phyloP scores from a whole-genome alignment of 495 filamentous ascomycete species.

The Penicillium paxilli region DNA sequence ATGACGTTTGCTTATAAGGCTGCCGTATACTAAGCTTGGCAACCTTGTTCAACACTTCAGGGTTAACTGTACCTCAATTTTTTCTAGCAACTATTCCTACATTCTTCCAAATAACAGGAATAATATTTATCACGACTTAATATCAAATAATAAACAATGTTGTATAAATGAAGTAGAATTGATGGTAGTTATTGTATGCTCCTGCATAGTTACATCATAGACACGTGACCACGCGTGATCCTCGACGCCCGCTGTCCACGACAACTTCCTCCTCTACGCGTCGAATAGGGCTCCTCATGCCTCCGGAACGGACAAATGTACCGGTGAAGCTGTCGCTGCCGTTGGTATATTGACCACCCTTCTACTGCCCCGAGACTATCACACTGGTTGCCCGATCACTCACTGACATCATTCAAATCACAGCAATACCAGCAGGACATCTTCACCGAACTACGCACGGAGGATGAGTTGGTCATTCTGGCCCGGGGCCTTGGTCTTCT shows the following conservation, averaged over 20 bases:
- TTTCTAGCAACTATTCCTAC: too few relatives aligned
- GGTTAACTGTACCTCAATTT: too few relatives aligned
- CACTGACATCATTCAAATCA: constrained; percentile 13
- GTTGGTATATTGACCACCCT: constrained; percentile 50
- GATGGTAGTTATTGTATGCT: not conserved
- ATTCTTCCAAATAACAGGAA: too few relatives aligned
- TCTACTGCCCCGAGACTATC: not conserved
- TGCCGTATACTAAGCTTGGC: too few relatives aligned
- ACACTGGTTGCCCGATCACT: not conserved
- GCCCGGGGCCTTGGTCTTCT: constrained; percentile 90
- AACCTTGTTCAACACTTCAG: too few relatives aligned
- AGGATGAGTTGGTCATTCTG: constrained; percentile 91
- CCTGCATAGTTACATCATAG: constrained; percentile 34
- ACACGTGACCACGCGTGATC: constrained; percentile 35
- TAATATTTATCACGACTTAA: too few relatives aligned
- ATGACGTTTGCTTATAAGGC: too few relatives aligned
- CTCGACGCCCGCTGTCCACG: not conserved
- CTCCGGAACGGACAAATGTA: constrained; percentile 55
- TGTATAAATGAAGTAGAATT: too few relatives aligned
- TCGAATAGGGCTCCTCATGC: constrained; percentile 48
- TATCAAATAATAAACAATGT: too few relatives aligned
- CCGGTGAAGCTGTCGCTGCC: constrained; percentile 93
- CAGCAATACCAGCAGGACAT: constrained; percentile 86
- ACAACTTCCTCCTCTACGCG: constrained; percentile 17
- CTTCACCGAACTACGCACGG: constrained; percentile 82